Conservation (phyloP, 2,329 filamentous ascomycete species). For the Juglanconis sp. region DNA sequence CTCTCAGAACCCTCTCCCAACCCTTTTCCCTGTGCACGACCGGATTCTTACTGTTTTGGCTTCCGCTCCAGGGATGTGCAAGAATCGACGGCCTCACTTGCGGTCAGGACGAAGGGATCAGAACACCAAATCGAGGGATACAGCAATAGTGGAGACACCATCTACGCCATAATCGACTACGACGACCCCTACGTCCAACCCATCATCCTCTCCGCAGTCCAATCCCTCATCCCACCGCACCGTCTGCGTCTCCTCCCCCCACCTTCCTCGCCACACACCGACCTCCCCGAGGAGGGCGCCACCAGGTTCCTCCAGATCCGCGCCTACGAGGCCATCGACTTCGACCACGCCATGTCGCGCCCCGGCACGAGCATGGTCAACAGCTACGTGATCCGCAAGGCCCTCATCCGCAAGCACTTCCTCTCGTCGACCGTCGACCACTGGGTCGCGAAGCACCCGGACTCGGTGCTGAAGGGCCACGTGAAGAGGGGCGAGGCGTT, state of each 20-base stretch:
- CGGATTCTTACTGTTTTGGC: conserved; percentile 32
- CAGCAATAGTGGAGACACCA: conserved; percentile 29
- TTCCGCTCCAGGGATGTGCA: conserved; percentile 19
- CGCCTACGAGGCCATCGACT: conserved; percentile 85
- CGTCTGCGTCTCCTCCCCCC: conserved; percentile 54
- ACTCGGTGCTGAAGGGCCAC: conserved; percentile 64
- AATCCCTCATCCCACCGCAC: conserved; percentile 53
- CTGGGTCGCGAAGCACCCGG: conserved; percentile 82
- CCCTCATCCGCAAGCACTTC: conserved; percentile 94
- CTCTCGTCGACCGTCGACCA: conserved; percentile 77
- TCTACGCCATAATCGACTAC: conserved; percentile 78
- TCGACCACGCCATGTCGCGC: conserved; percentile 66
- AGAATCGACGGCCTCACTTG: not conserved
- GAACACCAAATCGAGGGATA: conserved; percentile 3
- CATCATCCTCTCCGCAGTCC: conserved; percentile 72
- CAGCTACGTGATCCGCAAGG: conserved; percentile 93
- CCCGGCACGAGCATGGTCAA: conserved; percentile 68
- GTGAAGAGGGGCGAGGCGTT: conserved; percentile 80
- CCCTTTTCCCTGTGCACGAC: conserved; percentile 22
- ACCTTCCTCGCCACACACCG: conserved; percentile 21
- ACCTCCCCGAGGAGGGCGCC: conserved; percentile 27
- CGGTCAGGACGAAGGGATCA: conserved; percentile 20
- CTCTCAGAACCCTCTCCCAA: conserved; percentile 12
- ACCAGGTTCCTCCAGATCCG: conserved; percentile 70
- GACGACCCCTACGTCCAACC: conserved; percentile 88